Base-by-base conservation (phyloP, 108 stramenopile genomes). In the Cyclotella choctawhatcheeana region DNA sequence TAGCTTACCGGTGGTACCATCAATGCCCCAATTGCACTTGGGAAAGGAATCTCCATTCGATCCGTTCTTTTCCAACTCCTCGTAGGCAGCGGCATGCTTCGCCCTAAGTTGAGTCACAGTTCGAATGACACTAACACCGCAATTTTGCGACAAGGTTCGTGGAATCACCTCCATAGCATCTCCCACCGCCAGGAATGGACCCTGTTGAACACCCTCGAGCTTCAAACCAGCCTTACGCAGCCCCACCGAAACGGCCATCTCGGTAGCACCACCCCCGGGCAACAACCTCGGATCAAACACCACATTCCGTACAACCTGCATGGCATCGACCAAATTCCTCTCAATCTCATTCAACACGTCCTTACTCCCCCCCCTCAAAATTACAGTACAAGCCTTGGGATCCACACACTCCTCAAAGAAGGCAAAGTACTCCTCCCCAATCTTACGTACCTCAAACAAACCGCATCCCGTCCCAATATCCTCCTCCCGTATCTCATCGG, bases 261-360 rank as follows among this genome's bases (percentile, higher is more conserved):
- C 99, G 16, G 97, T 98, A 24, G 98, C 98, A 31, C 98, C 99
- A 21, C 99, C 99, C 26, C 99, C 99, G n/a, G 97, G 97, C 44
- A 99, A 73, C 26, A 99, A 82, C 77, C 96, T 91, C 44, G 97
- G 97, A 74, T 97, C 97, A 75, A 97, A 96, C 22, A 99, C 97
- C 44, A 99, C 94, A 83, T 99, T 99, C 5, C 98, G 89, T 51
- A 98, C 98, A 24, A 99, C 98, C 82, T 98, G 97, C 98, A 99
- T 98, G 71, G 99, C 99, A 89, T 99, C 99, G 59, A 92, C 90
- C 52, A 99, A 78, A 74, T 98, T 99, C 45, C 99, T 88, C 83
- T 99, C 99, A 50, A 99, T 86, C 89, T 99, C 99, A 84, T 99
- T 99, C 63, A 99, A 84, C 2, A 99, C 98, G 82, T 99, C 99